Percentiles rank a stretch among this genome's conserved stretches.
These are phyloP conservation scores for Cynanchum wilfordii DNA, from an alignment of 257 asterid species.

Conservation along the genomic window DNA sequence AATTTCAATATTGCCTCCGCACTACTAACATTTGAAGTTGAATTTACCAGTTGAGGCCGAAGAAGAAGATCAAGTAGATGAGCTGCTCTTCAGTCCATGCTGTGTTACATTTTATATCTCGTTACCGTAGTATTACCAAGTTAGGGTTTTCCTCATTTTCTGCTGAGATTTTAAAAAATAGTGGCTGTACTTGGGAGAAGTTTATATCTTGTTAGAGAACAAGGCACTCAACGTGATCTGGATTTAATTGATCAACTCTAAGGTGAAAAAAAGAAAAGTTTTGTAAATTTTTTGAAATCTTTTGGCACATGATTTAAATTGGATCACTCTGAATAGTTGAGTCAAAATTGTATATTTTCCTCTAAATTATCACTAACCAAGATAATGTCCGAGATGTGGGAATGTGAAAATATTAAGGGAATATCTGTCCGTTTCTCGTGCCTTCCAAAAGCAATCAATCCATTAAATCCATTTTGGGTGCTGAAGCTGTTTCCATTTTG, in stretches of 20 bases:
- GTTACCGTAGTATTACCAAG: neutral
- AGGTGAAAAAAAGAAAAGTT: too few species aligned
- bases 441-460: neutral
- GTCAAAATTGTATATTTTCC: neutral
- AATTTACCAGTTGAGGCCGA: slow-evolving; percentile 55
- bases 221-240: too few species aligned
- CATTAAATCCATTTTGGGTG: too few species aligned
- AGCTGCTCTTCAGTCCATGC: neutral
- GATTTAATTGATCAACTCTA: too few species aligned
- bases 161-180: too few species aligned
- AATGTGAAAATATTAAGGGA: too few species aligned
- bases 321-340: neutral
- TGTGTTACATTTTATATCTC: neutral
- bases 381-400: too few species aligned
- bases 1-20: neutral
- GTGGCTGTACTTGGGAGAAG: neutral
- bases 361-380: too few species aligned
- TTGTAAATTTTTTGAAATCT: neutral
- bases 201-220: neutral
- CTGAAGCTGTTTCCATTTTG: too few species aligned
- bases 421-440: too few species aligned
- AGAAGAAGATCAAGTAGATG: slow-evolving; percentile 67
- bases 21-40: neutral
- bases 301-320: neutral
- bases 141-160: neutral